These are phyloP conservation scores for Myxozyma geophila DNA, from an alignment of 805 yeast genomes.

Conservation along the genomic window DNA sequence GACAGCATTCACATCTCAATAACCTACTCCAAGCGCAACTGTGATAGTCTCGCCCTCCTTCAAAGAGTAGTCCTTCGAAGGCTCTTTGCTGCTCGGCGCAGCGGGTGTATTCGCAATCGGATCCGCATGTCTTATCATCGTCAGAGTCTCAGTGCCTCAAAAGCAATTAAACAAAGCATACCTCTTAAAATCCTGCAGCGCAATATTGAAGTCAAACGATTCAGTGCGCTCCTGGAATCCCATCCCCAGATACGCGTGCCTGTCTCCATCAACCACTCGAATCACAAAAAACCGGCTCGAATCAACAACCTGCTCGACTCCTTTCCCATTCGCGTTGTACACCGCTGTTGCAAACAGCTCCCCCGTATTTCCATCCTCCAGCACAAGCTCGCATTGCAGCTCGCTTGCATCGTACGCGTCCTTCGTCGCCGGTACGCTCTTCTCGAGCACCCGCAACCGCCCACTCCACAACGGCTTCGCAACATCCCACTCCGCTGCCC, in stretches of 20 bases:
- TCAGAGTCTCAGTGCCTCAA: neutral
- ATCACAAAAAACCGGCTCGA: slow-evolving; percentile 48
- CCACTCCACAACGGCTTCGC: slow-evolving; percentile 48
- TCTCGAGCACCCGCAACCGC: slow-evolving; percentile 43
- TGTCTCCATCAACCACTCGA: slow-evolving; percentile 43
- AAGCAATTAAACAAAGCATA: slow-evolving; percentile 19
- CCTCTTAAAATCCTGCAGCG: slow-evolving; percentile 46
- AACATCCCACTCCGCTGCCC: slow-evolving; percentile 46
- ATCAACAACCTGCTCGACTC: slow-evolving; percentile 44
- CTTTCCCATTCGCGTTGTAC: slow-evolving; percentile 43
- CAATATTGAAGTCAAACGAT: slow-evolving; percentile 48
- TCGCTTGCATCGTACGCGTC: slow-evolving; percentile 4
- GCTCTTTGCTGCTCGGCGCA: slow-evolving; percentile 2
- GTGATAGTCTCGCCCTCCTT: slow-evolving; percentile 41
- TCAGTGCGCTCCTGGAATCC: slow-evolving; percentile 46
- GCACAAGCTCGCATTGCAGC: slow-evolving; percentile 41
- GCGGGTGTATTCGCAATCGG: slow-evolving; percentile 2
- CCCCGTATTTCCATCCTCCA: slow-evolving; percentile 42
- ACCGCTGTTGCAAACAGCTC: slow-evolving; percentile 48
- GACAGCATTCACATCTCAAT: neutral
- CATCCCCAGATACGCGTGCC: slow-evolving; percentile 51
- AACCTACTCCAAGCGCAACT: slow-evolving; percentile 33
- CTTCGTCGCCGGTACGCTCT: neutral
- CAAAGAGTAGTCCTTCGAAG: slow-evolving; percentile 39
- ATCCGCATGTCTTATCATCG: slow-evolving; percentile 7